Evolutionary conservation across 2,329 filamentous ascomycete genomes (phyloP).

Genomic region (Talaromyces sp.): DNA sequence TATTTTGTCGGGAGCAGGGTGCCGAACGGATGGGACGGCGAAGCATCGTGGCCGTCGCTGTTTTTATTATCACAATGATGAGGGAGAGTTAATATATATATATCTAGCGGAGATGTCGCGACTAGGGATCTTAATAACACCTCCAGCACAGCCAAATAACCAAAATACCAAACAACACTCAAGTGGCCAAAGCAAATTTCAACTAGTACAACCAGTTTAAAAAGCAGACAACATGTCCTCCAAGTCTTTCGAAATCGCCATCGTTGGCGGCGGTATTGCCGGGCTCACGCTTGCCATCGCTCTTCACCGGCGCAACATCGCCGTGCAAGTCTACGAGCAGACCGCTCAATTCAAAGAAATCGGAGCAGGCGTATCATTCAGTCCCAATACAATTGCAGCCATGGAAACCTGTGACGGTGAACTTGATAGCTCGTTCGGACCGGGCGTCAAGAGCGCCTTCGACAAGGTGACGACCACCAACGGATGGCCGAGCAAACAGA

Average conservation of each 20-base stretch:
- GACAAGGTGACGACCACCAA: slow-evolving; percentile 28
- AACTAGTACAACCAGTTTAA: too few relatives aligned
- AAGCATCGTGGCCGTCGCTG: neutral
- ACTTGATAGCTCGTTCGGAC: neutral
- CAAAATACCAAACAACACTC: neutral
- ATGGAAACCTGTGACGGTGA: slow-evolving; percentile 33
- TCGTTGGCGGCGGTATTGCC: slow-evolving; percentile 56
- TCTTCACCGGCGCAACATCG: slow-evolving; percentile 41
- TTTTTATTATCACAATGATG: neutral
- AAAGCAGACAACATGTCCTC: neutral
- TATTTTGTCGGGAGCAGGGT: neutral
- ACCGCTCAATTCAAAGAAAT: slow-evolving; percentile 52
- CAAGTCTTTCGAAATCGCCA: slow-evolving; percentile 46
- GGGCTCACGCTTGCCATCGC: slow-evolving; percentile 52
- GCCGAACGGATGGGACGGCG: neutral
- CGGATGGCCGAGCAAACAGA: slow-evolving; percentile 19
- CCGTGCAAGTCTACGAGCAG: slow-evolving; percentile 52
- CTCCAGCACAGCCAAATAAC: neutral
- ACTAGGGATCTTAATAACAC: neutral
- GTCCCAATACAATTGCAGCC: slow-evolving; percentile 51
- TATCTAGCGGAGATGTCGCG: neutral
- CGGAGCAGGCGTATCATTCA: slow-evolving; percentile 54
- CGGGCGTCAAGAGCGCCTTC: slow-evolving; percentile 12
- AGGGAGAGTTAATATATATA: neutral
- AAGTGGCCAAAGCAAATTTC: too few relatives aligned